phyloP scores from a whole-genome alignment of 192 early-diverging fungal species.

The Coemansia erecta region DNA sequence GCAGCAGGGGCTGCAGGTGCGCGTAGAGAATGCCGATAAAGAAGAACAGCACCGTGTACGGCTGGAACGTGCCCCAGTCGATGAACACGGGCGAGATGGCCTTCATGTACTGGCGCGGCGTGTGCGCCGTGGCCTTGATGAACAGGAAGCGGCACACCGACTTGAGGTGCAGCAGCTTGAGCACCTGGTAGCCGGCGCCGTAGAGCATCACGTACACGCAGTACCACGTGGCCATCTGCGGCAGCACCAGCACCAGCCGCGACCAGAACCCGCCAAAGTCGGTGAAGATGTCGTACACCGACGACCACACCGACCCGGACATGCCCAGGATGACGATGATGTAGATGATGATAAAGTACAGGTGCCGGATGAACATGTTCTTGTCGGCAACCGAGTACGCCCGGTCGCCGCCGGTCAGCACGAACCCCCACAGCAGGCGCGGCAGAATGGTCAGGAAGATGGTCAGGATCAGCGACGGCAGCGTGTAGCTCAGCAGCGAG shows the following conservation, averaged over 20 bases:
- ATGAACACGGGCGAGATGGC: constrained; percentile 65
- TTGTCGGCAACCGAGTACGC: constrained; percentile 38
- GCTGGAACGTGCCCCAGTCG: constrained; percentile 68
- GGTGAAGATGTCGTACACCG: constrained; percentile 63
- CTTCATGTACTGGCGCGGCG: constrained; percentile 75
- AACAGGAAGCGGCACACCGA: constrained; percentile 57
- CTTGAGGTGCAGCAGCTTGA: constrained; percentile 64
- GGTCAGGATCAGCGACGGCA: constrained; percentile 71
- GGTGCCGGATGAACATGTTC: constrained; percentile 59
- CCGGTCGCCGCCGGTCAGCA: constrained; percentile 45
- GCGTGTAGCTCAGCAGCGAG: constrained; percentile 63
- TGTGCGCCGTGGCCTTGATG: constrained; percentile 46
- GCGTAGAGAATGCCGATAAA: constrained; percentile 75
- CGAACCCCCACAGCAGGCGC: constrained; percentile 57
- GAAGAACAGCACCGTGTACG: constrained; percentile 68
- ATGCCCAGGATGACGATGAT: constrained; percentile 72
- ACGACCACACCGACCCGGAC: constrained; percentile 62
- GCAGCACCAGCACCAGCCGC: constrained; percentile 60
- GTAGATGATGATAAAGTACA: constrained; percentile 74
- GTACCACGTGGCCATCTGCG: constrained; percentile 77
- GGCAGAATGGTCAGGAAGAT: constrained; percentile 70
- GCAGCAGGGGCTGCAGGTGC: constrained; percentile 65
- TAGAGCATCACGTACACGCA: constrained; percentile 72
- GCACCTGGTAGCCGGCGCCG: constrained; percentile 63
- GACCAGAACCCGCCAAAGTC: constrained; percentile 61